Percentiles rank a stretch among this genome's conserved stretches.
Conservation (phyloP, 2,329 filamentous ascomycete species). For the Fusarium virguliforme region DNA sequence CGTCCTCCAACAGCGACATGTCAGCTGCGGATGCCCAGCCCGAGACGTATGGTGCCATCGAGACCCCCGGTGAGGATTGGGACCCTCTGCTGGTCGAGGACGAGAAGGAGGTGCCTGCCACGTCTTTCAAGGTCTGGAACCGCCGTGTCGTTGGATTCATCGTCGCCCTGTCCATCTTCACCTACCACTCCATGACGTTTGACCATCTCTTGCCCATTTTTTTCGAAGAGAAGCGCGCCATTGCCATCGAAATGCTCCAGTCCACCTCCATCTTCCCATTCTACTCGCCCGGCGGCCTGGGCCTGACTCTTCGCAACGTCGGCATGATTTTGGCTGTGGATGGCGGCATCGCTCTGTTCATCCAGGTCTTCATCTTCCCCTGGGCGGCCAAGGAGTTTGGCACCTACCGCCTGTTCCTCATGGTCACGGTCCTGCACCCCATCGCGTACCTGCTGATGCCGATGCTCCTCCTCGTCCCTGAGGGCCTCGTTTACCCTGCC, state of each 20-base stretch:
- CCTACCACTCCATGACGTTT: constrained; percentile 95
- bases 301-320: constrained; percentile 74
- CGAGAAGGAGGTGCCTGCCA: constrained; percentile 55
- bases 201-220: constrained; percentile 95
- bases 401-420: constrained; percentile 72
- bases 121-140: constrained; percentile 64
- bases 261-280: constrained; percentile 61
- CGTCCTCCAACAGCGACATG: constrained; percentile 79
- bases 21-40: constrained; percentile 78
- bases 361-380: constrained; percentile 75
- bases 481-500: constrained; percentile 66
- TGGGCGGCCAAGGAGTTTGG: constrained; percentile 72
- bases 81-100: constrained; percentile 56
- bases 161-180: constrained; percentile 89
- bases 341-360: constrained; percentile 71
- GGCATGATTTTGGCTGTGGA: constrained; percentile 74
- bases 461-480: constrained; percentile 70
- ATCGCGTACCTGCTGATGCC: constrained; percentile 74
- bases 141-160: constrained; percentile 82
- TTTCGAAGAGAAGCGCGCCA: constrained; percentile 81
- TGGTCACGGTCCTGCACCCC: constrained; percentile 73
- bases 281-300: constrained; percentile 74
- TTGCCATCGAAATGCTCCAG: constrained; percentile 57
- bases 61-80: constrained; percentile 63
- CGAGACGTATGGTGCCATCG: constrained; percentile 86